A percentile compares a stretch with the other conserved stretches of the same genome.
Conservation (phyloP, 75 land plant species). For the Picea glauca region DNA sequence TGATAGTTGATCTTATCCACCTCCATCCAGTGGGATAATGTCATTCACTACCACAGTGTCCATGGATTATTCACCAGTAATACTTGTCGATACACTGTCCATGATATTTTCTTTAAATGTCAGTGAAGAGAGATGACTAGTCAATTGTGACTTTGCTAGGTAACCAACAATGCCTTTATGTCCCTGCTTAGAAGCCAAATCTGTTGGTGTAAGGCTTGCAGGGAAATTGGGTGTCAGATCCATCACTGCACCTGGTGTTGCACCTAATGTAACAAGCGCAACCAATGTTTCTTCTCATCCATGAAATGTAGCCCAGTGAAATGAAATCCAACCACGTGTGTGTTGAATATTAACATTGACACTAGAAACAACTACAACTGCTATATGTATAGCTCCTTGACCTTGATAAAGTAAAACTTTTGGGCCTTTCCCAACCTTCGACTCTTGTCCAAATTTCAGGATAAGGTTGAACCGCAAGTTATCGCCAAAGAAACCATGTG, state of each 20-base stretch:
- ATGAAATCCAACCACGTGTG: conserved; percentile 88
- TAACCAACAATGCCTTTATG: conserved; percentile 90
- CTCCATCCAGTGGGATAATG: conserved; percentile 22
- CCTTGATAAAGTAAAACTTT: too few relatives aligned
- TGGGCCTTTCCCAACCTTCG: too few relatives aligned
- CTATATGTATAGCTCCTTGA: too few relatives aligned
- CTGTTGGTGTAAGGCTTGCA: conserved; percentile 72
- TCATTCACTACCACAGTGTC: conserved; percentile 32
- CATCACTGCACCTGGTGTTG: conserved; percentile 63
- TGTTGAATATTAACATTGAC: conserved; percentile 83
- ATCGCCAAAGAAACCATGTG: too few relatives aligned
- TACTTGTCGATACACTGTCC: conserved; percentile 12
- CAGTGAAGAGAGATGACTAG: conserved; percentile 45
- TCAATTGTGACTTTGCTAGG: conserved; percentile 75
- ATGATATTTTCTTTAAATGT: conserved; percentile 34
- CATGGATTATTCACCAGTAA: conserved; percentile 29
- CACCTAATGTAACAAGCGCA: conserved; percentile 63
- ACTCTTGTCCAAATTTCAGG: too few relatives aligned
- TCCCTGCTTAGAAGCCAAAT: conserved; percentile 63
- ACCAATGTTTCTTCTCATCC: conserved; percentile 73
- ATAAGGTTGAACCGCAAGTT: too few relatives aligned
- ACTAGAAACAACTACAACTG: conserved; percentile 33
- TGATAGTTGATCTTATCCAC: conserved; percentile 27
- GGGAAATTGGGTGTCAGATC: conserved; percentile 75
- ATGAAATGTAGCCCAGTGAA: conserved; percentile 94